Evolutionary conservation across 2,329 filamentous ascomycete species (phyloP).

Genomic region (Gnomoniopsis smithogilvyi): DNA sequence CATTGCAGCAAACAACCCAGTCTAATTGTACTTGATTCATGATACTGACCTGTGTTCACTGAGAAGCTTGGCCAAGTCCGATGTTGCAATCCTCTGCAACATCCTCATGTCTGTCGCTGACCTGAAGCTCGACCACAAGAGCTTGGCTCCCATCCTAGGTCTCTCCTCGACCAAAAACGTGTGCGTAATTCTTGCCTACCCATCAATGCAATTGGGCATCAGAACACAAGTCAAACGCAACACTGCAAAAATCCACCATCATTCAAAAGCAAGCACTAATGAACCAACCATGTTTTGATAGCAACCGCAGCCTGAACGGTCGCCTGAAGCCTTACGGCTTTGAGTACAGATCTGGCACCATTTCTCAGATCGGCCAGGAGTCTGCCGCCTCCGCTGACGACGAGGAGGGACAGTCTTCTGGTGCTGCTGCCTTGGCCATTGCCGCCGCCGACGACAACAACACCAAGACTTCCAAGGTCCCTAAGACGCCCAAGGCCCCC

Average conservation of each 20-base stretch:
- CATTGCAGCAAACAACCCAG: too few relatives aligned
- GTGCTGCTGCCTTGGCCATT: not conserved
- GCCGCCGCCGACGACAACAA: too few relatives aligned
- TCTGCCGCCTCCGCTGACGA: not conserved
- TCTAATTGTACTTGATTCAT: not conserved
- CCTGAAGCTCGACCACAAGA: not conserved
- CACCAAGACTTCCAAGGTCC: not conserved
- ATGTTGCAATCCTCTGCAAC: not conserved
- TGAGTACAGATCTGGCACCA: not conserved
- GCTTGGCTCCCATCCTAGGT: not conserved
- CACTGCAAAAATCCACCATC: not conserved
- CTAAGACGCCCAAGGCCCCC: not conserved
- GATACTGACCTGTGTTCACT: not conserved
- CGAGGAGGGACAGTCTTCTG: not conserved
- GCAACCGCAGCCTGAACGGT: not conserved
- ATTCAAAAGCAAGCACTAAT: not conserved
- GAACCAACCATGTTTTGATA: not conserved
- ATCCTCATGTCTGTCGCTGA: not conserved
- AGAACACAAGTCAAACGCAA: too few relatives aligned
- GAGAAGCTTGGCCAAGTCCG: not conserved
- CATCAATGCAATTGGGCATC: not conserved
- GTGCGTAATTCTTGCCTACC: not conserved
- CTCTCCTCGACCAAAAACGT: not conserved
- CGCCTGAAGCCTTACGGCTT: not conserved
- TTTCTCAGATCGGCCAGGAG: not conserved